Percentiles rank a stretch among this genome's conserved stretches.
Conservation (phyloP, 768 basidiomycete genomes). For the Pleurotus citrinopileatus region DNA sequence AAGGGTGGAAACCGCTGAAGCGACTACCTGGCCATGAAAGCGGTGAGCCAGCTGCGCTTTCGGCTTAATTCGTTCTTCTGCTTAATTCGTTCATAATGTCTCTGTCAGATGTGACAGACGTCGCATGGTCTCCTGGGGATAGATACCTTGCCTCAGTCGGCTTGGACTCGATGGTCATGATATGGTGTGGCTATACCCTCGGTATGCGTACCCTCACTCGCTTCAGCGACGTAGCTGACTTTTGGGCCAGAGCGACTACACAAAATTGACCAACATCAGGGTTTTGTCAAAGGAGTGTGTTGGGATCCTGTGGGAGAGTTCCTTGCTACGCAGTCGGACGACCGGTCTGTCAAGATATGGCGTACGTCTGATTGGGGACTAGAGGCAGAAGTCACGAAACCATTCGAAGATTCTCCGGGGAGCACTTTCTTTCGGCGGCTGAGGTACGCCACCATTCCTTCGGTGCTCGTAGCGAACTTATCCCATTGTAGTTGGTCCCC, state of each 20-base stretch:
- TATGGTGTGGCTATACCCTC: slow-evolving; percentile 93
- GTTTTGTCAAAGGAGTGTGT: slow-evolving; percentile 97
- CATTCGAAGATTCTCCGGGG: slow-evolving; percentile 91
- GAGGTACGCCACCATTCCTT: slow-evolving; percentile 32
- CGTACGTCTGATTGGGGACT: slow-evolving; percentile 88
- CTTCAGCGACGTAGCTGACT: not conserved
- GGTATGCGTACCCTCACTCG: slow-evolving; percentile 43
- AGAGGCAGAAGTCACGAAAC: slow-evolving; percentile 82
- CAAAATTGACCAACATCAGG: slow-evolving; percentile 86
- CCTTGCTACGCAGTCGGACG: slow-evolving; percentile 97
- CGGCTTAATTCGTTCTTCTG: not conserved
- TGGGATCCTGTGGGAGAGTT: slow-evolving; percentile 99
- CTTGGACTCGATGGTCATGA: slow-evolving; percentile 83
- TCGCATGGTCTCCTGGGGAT: slow-evolving; percentile 95
- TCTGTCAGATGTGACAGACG: slow-evolving; percentile 86
- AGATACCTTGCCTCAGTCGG: slow-evolving; percentile 92
- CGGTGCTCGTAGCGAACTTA: not conserved
- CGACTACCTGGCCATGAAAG: slow-evolving; percentile 93
- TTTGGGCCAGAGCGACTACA: slow-evolving; percentile 64
- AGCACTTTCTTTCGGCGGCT: slow-evolving; percentile 65
- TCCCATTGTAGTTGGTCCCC: slow-evolving; percentile 87
- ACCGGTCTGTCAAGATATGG: slow-evolving; percentile 97
- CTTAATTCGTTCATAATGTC: slow-evolving; percentile 10
- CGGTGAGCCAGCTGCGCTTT: slow-evolving; percentile 46
- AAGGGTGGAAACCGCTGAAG: slow-evolving; percentile 95